Base-by-base conservation (phyloP, 2,329 filamentous ascomycete genomes). In the Apiospora phragmitis region DNA sequence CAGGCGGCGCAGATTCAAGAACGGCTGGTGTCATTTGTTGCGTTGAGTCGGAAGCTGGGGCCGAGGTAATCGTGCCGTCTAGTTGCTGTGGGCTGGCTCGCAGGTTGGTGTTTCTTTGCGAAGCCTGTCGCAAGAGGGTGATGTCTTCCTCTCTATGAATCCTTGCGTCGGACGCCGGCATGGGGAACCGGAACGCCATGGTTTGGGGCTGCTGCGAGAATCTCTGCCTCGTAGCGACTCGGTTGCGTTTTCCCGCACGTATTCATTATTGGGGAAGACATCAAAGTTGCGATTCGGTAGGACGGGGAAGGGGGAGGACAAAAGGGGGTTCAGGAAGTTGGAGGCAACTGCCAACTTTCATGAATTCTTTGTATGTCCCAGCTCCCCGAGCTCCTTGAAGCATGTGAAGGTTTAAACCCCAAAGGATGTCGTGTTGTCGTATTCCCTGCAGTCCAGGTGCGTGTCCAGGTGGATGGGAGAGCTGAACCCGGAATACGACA, bases 121-220 rank as follows among this genome's bases (percentile, higher is more conserved):
- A 79, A 38, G 76, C 73, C 43, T 78, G 72, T 72, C 77, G 80
- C 35, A 79, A 75, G 67, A 80, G 73, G n/a, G 80, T 77, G 71
- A 80, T 67, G 35, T 84, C 80, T 67, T 84, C 83, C 68, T 84
- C 82, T 70, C 78, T 77, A 67, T 80, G 79, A 69, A 75, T 73
- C 68, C 78, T 79, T 45, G 72, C 74, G 70, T 84, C 82, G 55
- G 71, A 74, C 65, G 73, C 74, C 65, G 74, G 72, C 70, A 76
- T 69, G 65, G 72, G 72, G 67, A 78, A 77, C 69, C 76, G 77
- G 72, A 77, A 77, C 72, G 79, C 76, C 79, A 80, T 80, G 73
- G 75, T 74, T 79, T 69, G 74, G 65, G 68, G 68, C 38, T 47
- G 68, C 43, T 42, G 66, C 55, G 35, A 38, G 32, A 41, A 32